Percentiles rank a stretch among this genome's conserved stretches.
Evolutionary conservation across 2,329 filamentous ascomycete genomes (phyloP).

Genomic region (Sarocladium strictum): DNA sequence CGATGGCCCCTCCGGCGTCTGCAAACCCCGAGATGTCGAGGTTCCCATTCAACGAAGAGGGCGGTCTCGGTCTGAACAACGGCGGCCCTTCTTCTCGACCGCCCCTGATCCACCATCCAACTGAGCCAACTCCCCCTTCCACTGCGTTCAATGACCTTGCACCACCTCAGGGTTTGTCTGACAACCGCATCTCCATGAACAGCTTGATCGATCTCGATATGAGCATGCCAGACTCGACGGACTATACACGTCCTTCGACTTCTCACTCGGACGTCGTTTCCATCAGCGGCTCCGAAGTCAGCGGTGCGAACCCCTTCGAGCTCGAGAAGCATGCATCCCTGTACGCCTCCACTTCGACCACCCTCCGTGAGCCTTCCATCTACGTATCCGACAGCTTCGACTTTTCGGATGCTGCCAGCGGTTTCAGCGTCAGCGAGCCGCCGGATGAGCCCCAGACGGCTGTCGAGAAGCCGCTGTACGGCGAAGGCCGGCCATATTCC

Average conservation of each 20-base stretch:
- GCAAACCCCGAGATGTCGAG: constrained; percentile 47
- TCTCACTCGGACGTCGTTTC: constrained; percentile 54
- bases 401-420: constrained; percentile 32
- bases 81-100: constrained; percentile 31
- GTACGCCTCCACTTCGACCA: constrained; percentile 33
- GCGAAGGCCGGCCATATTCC: constrained; percentile 26
- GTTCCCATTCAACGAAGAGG: constrained; percentile 38
- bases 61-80: background rate
- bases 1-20: constrained; percentile 44
- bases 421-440: constrained; percentile 21
- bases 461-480: constrained; percentile 10
- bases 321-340: constrained; percentile 57
- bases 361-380: constrained; percentile 49
- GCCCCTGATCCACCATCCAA: constrained; percentile 42
- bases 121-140: constrained; percentile 41
- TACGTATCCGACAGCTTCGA: constrained; percentile 56
- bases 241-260: constrained; percentile 49
- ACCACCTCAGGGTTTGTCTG: constrained; percentile 20
- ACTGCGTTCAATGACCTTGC: constrained; percentile 36
- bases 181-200: constrained; percentile 36
- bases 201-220: constrained; percentile 51
- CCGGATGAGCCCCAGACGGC: constrained; percentile 11
- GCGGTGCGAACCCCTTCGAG: constrained; percentile 53
- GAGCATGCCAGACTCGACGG: constrained; percentile 45
- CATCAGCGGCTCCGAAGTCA: constrained; percentile 49